These are phyloP conservation scores for Lathyrus tuberosus DNA, from an alignment of 306 rosid genomes.

Conservation along the genomic window DNA sequence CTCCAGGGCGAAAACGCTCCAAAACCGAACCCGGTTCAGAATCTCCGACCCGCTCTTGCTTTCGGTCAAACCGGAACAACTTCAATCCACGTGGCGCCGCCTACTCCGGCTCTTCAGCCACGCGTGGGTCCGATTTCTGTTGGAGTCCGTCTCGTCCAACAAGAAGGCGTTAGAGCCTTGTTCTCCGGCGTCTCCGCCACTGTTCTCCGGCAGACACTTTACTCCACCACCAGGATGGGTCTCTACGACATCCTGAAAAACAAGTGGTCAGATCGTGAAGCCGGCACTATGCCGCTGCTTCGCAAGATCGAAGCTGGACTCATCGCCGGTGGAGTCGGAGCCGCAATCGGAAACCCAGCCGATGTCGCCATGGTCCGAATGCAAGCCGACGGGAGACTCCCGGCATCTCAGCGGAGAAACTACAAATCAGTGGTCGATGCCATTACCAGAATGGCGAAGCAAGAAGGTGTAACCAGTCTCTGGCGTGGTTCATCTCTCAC, in stretches of 20 bases:
- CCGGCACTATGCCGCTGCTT: slow-evolving; percentile 46
- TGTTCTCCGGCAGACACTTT: slow-evolving; percentile 72
- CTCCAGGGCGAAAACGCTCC: slow-evolving; percentile 69
- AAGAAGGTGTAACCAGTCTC: slow-evolving; percentile 64
- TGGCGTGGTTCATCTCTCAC: slow-evolving; percentile 84
- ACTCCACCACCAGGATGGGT: slow-evolving; percentile 87
- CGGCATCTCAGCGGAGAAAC: slow-evolving; percentile 62
- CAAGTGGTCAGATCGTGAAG: slow-evolving; percentile 64
- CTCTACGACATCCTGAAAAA: slow-evolving; percentile 69
- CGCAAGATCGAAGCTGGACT: slow-evolving; percentile 66
- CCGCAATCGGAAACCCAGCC: slow-evolving; percentile 73
- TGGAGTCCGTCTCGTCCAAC: slow-evolving; percentile 62
- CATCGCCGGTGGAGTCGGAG: slow-evolving; percentile 66
- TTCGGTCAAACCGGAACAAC: slow-evolving; percentile 38
- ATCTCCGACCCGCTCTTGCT: slow-evolving; percentile 60
- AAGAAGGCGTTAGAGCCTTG: slow-evolving; percentile 65
- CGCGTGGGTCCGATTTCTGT: slow-evolving; percentile 61
- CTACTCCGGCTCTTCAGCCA: slow-evolving; percentile 8
- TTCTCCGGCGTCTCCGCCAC: slow-evolving; percentile 83
- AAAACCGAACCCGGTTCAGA: slow-evolving; percentile 39
- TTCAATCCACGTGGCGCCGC: slow-evolving; percentile 41
- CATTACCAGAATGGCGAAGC: slow-evolving; percentile 54
- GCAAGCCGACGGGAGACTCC: slow-evolving; percentile 84
- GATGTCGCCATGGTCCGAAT: slow-evolving; percentile 83
- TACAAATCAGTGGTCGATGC: slow-evolving; percentile 76